Evolutionary conservation across 1,284 basidiomycete species (phyloP).

Genomic region (Sanghuangporus baumii): DNA sequence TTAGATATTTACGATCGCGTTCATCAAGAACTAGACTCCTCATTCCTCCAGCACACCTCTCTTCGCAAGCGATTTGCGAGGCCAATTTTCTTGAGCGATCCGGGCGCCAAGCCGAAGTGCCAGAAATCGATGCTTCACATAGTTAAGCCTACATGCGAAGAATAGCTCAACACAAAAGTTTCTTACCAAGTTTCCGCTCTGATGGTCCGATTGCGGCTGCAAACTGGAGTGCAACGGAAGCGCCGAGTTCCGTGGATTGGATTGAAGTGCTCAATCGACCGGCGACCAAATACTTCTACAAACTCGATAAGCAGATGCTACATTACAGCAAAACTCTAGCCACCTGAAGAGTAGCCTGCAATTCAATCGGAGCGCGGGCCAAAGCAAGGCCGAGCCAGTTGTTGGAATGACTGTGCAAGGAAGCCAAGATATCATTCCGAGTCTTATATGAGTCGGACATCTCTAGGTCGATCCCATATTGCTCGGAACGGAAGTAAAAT

Average conservation of each 20-base stretch:
- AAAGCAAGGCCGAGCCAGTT: slow-evolving; percentile 85
- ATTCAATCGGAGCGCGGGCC: slow-evolving; percentile 83
- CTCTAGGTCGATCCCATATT: slow-evolving; percentile 70
- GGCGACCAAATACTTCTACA: slow-evolving; percentile 76
- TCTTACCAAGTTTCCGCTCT: slow-evolving; percentile 71
- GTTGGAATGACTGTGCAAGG: slow-evolving; percentile 70
- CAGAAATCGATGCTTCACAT: slow-evolving; percentile 51
- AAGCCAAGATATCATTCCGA: slow-evolving; percentile 79
- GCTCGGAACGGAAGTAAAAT: slow-evolving; percentile 79
- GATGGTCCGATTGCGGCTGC: slow-evolving; percentile 76
- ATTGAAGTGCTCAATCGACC: slow-evolving; percentile 62
- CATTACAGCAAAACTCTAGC: slow-evolving; percentile 9
- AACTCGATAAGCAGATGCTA: not conserved
- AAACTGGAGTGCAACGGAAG: slow-evolving; percentile 82
- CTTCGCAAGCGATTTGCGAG: slow-evolving; percentile 80
- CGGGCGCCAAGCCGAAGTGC: slow-evolving; percentile 53
- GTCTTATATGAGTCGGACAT: slow-evolving; percentile 85
- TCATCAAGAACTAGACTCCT: slow-evolving; percentile 42
- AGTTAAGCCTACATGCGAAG: no score
- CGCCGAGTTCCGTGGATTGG: slow-evolving; percentile 82
- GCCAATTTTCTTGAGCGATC: slow-evolving; percentile 75
- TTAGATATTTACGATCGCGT: not conserved
- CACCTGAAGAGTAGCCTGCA: slow-evolving; percentile 89
- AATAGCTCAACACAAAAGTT: no score
- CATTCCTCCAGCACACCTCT: slow-evolving; percentile 82